Conservation (phyloP, 129 eudicot genomes). For the Centaurea solstitialis region DNA sequence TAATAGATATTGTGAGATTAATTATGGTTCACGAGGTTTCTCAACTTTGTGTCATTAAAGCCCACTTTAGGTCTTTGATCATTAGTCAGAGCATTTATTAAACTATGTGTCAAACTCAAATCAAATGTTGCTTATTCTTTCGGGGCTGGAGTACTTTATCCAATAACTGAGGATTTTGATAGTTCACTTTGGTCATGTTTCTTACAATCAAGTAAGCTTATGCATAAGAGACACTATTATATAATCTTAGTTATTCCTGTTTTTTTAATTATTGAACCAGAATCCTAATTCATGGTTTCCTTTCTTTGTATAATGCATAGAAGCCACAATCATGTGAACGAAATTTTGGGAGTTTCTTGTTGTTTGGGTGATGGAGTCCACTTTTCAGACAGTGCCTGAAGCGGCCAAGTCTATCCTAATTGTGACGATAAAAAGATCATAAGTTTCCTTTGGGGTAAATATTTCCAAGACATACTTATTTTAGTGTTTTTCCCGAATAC, state of each 20-base stretch:
- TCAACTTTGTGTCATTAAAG: neutral
- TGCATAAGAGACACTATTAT: neutral
- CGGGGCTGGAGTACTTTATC: neutral
- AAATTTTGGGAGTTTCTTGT: constrained; percentile 1
- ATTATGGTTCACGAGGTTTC: neutral
- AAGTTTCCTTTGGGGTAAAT: neutral
- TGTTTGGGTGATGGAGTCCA: neutral
- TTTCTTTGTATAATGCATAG: neutral
- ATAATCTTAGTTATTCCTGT: neutral
- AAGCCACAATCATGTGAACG: neutral
- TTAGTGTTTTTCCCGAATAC: neutral
- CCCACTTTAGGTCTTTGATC: neutral
- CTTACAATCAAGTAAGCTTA: constrained; percentile 5
- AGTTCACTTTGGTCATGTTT: neutral
- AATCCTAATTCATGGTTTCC: neutral
- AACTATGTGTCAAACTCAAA: neutral
- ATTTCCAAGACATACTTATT: neutral
- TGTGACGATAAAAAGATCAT: neutral
- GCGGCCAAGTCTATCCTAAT: neutral
- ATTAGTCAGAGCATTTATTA: neutral
- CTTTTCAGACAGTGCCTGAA: neutral
- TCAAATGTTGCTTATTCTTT: neutral
- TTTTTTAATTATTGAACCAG: neutral
- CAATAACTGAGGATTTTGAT: neutral
- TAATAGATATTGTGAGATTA: neutral